Evolutionary conservation across 805 yeast genomes (phyloP), one percentile per base, ranked within the genome.

Genomic region (Zygosaccharomyces bailii): DNA sequence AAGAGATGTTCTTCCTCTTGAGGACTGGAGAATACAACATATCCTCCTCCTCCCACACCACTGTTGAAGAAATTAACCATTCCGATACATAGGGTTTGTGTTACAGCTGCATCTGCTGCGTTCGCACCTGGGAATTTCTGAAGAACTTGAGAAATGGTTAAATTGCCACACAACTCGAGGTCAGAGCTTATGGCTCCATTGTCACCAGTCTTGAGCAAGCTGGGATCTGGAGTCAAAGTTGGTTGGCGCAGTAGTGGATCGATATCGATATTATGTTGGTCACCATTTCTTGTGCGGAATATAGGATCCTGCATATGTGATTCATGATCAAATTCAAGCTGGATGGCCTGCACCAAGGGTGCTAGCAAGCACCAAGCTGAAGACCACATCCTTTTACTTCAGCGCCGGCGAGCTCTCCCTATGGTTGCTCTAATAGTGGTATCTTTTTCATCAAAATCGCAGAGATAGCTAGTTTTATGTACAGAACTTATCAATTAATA

Each of bases 31-130:
- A 45, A 51, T 1, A 80, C 75, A 34, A 85, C 83, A 55, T 78
- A 88, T 0, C 85, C 87, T 7, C 99, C 98, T 4, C 98, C 98
- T 5, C 97, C 96, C 34, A 91, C 82, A 0, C 97, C 96, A 1
- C 95, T 82, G 46, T 83, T 82, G 68, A 84, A 87, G 50, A 88
- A 81, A 59, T 86, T 86, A 17, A 87, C 67, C 43, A 86, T 74
- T 2, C 98, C 98, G 24, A 91, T 79, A 59, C 99, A 91, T 21
- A 91, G 70, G 0, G 95, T 87, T 9, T 86, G 85, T 0, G 96
- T 84, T 2, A 91, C 83, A 0, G 96, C 86, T 0, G 96, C 96
- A 61, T 91, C 99, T 0, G 96, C 96, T 1, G 97, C 96, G 55
- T 79, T 82, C 0, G 96, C 95, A 5, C 57, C 61, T 13, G 65